These are phyloP conservation scores for Flammula alnicola DNA, from an alignment of 1,284 basidiomycete species.

Conservation along the genomic window DNA sequence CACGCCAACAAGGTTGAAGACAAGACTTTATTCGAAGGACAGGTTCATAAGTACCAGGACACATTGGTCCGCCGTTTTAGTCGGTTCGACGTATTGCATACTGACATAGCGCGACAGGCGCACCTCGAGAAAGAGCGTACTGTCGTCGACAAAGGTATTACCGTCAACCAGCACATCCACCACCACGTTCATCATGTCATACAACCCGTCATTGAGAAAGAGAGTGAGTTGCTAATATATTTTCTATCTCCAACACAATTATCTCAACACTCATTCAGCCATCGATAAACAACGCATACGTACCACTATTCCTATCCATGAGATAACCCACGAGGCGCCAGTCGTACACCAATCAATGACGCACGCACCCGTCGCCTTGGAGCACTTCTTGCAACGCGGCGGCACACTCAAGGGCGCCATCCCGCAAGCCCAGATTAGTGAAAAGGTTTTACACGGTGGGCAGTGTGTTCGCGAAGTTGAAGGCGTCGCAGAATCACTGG, in stretches of 20 bases:
- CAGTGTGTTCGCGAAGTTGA: slow-evolving; percentile 22
- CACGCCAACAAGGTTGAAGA: slow-evolving; percentile 33
- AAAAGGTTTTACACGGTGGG: slow-evolving; percentile 12
- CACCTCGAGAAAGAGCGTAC: slow-evolving; percentile 31
- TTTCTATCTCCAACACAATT: background rate
- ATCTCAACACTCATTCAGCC: slow-evolving; percentile 19
- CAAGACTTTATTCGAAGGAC: slow-evolving; percentile 29
- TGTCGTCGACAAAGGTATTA: slow-evolving; percentile 33
- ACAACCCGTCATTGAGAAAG: slow-evolving; percentile 39
- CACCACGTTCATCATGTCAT: slow-evolving; percentile 39
- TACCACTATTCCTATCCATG: slow-evolving; percentile 34
- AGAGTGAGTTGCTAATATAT: slow-evolving; percentile 26
- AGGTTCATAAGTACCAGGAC: slow-evolving; percentile 31
- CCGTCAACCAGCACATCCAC: slow-evolving; percentile 31
- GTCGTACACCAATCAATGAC: slow-evolving; percentile 35
- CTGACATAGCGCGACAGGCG: slow-evolving; percentile 13
- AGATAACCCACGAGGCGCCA: slow-evolving; percentile 36
- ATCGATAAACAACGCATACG: slow-evolving; percentile 29
- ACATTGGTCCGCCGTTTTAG: slow-evolving; percentile 22
- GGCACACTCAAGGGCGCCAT: slow-evolving; percentile 25
- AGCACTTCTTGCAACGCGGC: slow-evolving; percentile 31
- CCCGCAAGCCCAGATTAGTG: slow-evolving; percentile 11
- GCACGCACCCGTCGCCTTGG: slow-evolving; percentile 32
- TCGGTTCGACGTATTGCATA: background rate
- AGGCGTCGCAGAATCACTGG: slow-evolving; percentile 20